Evolutionary conservation across 257 asterid species (phyloP), one percentile per base, ranked within the genome.

Genomic region (Gardenia jasminoides): DNA sequence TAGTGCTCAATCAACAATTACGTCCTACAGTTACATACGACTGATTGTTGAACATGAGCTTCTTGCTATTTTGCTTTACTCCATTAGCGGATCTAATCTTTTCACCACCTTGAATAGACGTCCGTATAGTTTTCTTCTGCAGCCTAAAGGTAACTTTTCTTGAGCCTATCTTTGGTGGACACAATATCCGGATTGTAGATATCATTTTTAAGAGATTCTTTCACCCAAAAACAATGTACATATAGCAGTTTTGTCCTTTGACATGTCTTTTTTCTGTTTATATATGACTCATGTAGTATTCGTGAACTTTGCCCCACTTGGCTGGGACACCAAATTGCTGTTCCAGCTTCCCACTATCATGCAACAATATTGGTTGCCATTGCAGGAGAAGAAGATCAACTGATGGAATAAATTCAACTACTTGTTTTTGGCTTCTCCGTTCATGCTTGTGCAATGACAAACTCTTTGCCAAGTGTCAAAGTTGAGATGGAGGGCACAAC

Each of bases 401-500:
- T 72, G 26, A 74, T 67, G 81, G 74, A 75, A 75, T 74, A 76
- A 59, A 58, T 19, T 74, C 77, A 59, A 74, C 75, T 59, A 33
- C 24, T 43, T 52, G 24, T 16, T 56, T 82, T 39, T 36, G 28
- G 87, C 66, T 50, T 76, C 80, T 80, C 78, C 82, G 47, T 71
- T 83, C 28, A 39, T 48, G 64, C 70, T 71, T 24, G 15, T 81
- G 84, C 56, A 56, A 83, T 85, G 87, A 73, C 67, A 79, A 62
- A 20, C 75, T 75, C 72, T 20, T 64, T 36, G 47, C 72, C 76
- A 31, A 76, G 70, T 76, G 20, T 52, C 10, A 82, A 62, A 72
- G 75, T 71, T 70, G 76, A 80, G 74, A 85, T 85, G 89, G 89
- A 88, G 81, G 62, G 83, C 36, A 80, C 77, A 19, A 64, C 78